Percentiles rank a stretch among this genome's conserved stretches.
Conservation (phyloP, 306 rosid species). For the Cyamopsis tetragonoloba region DNA sequence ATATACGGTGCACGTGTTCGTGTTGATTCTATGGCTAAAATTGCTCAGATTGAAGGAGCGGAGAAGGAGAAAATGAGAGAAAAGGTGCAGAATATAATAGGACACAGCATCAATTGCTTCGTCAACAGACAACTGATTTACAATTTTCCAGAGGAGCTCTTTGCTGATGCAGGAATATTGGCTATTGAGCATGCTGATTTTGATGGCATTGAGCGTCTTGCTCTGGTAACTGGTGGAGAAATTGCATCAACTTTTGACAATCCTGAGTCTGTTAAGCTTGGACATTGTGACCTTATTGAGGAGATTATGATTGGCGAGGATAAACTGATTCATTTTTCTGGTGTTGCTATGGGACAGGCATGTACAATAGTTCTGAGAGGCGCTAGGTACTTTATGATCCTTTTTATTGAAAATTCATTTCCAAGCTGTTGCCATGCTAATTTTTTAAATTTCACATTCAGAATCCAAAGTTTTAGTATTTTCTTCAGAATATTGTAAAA, state of each 20-base stretch:
- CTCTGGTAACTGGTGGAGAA: slow-evolving; percentile 90
- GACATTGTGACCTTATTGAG: slow-evolving; percentile 83
- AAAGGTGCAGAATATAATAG: slow-evolving; percentile 89
- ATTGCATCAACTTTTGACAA: slow-evolving; percentile 97
- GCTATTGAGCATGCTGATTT: slow-evolving; percentile 99
- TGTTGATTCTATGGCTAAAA: slow-evolving; percentile 89
- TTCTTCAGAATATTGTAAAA: not conserved
- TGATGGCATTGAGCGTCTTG: slow-evolving; percentile 92
- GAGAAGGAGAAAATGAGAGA: slow-evolving; percentile 97
- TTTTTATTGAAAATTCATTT: not conserved
- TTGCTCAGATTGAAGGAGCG: slow-evolving; percentile 94
- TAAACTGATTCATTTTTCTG: slow-evolving; percentile 91
- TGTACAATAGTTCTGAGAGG: slow-evolving; percentile 90
- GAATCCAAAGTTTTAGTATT: not conserved
- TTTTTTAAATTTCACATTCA: not conserved
- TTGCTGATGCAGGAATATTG: slow-evolving; percentile 93
- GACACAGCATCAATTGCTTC: slow-evolving; percentile 88
- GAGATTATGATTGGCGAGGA: slow-evolving; percentile 98
- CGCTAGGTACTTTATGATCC: slow-evolving; percentile 58
- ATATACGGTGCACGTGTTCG: slow-evolving; percentile 95
- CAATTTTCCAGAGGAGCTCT: slow-evolving; percentile 96
- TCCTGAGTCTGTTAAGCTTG: slow-evolving; percentile 94
- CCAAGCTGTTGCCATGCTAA: not conserved
- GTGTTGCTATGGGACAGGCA: slow-evolving; percentile 95
- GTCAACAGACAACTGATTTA: slow-evolving; percentile 92